These are phyloP conservation scores for Agrocybe chaxingu DNA, from an alignment of 768 basidiomycete species.

Conservation along the genomic window DNA sequence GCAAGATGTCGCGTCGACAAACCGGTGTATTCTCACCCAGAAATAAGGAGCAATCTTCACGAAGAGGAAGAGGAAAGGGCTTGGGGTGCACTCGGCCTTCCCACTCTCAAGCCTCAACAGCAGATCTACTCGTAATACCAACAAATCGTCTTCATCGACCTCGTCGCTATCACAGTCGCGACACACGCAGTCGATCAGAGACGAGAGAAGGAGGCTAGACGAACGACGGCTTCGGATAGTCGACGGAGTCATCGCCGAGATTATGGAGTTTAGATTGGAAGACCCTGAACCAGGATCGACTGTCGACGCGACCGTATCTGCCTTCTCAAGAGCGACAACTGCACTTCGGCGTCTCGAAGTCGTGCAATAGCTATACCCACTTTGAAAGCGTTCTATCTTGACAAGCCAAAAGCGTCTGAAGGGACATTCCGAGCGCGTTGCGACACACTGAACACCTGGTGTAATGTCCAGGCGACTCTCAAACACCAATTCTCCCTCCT, in stretches of 20 bases:
- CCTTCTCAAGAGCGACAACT: conserved; percentile 59
- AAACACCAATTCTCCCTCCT: conserved; percentile 76
- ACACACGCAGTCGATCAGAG: conserved; percentile 72
- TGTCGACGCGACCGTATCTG: conserved; percentile 35
- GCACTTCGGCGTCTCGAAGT: conserved; percentile 75
- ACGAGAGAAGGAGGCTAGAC: conserved; percentile 79
- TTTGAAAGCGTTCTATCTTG: conserved; percentile 73
- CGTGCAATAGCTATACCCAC: conserved; percentile 83
- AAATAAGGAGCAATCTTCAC: too few relatives aligned
- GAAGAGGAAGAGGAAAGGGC: too few relatives aligned
- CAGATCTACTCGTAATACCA: conserved; percentile 20
- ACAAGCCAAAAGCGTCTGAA: conserved; percentile 70
- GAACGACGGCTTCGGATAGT: conserved; percentile 80
- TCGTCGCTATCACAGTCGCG: conserved; percentile 15
- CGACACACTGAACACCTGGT: conserved; percentile 91
- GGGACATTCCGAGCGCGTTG: conserved; percentile 73
- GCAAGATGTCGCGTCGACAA: too few relatives aligned
- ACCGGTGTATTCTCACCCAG: too few relatives aligned
- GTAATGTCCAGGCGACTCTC: conserved; percentile 77
- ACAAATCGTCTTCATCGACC: conserved; percentile 22
- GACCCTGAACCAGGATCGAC: conserved; percentile 29
- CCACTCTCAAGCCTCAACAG: conserved; percentile 22
- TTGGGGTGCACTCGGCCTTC: conserved; percentile 33
- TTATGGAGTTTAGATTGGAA: conserved; percentile 69
- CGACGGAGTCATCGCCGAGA: conserved; percentile 81